Conservation (phyloP, 148 eudicot genomes). For the Amaranthus hypochondriacus region DNA sequence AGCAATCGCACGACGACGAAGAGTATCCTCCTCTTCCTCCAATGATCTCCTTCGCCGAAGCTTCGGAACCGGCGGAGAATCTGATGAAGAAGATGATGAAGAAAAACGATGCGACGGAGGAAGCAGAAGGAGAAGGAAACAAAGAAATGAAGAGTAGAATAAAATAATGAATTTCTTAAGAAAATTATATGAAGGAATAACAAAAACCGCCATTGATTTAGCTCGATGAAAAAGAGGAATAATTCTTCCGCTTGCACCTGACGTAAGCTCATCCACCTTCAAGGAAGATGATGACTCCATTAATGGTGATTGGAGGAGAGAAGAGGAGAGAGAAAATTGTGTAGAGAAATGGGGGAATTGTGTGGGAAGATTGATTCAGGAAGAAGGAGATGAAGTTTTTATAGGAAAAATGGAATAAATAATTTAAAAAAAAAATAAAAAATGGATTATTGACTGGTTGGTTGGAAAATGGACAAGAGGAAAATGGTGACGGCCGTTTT, state of each 20-base stretch:
- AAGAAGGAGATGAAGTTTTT: neutral
- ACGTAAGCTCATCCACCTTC: conserved; percentile 77
- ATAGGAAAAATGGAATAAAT: neutral
- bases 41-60: conserved; percentile 21
- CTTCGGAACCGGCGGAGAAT: conserved; percentile 22
- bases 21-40: conserved; percentile 71
- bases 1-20: conserved; percentile 70
- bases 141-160: conserved; percentile 65
- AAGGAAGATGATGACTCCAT: conserved; percentile 27
- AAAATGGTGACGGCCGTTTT: neutral
- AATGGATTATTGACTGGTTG: no score
- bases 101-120: conserved; percentile 31
- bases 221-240: conserved; percentile 54
- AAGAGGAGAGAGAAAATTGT: conserved; percentile 11
- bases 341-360: neutral
- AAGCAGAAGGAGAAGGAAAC: conserved; percentile 54
- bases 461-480: neutral
- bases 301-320: conserved; percentile 2
- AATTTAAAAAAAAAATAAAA: neutral
- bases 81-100: conserved; percentile 24
- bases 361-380: neutral
- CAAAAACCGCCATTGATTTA: conserved; percentile 31
- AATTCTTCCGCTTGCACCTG: conserved; percentile 89
- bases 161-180: conserved; percentile 42
- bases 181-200: conserved; percentile 43